Evolutionary conservation across 805 yeast species (phyloP).

Genomic region (Wickerhamiella nectarea): DNA sequence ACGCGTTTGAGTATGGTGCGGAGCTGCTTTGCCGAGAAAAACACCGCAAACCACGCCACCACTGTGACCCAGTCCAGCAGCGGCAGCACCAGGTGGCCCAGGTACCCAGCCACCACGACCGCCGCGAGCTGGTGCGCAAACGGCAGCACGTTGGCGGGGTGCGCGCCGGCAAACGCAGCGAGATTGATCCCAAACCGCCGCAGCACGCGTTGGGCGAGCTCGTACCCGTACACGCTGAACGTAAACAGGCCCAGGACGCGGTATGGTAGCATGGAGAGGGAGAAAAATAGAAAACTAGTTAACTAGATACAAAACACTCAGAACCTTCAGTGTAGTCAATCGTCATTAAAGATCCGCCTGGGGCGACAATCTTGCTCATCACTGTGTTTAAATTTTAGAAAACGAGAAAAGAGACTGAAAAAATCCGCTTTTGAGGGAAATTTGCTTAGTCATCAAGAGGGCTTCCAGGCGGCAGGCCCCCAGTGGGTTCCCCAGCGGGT

Average conservation of each 20-base stretch:
- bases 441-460: neutral
- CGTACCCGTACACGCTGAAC: slow-evolving; percentile 2
- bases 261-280: neutral
- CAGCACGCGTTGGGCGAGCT: neutral
- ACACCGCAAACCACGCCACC: slow-evolving; percentile 26
- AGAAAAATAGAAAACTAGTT: neutral
- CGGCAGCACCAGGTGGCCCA: neutral
- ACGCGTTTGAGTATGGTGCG: slow-evolving; percentile 35
- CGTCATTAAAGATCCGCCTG: slow-evolving; percentile 23
- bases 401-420: neutral
- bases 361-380: slow-evolving; percentile 19
- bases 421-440: neutral
- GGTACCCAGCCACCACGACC: slow-evolving; percentile 1
- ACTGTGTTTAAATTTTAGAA: neutral
- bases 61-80: slow-evolving; percentile 27
- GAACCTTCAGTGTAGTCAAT: slow-evolving; percentile 24
- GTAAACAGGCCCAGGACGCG: neutral
- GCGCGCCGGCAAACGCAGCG: neutral
- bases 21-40: slow-evolving; percentile 27
- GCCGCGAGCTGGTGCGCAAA: neutral
- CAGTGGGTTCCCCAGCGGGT: too few relatives aligned
- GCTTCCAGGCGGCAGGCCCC: too few relatives aligned
- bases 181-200: neutral
- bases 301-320: slow-evolving; percentile 11
- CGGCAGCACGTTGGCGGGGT: neutral